phyloP scores from a whole-genome alignment of 176 grass and related monocot genomes.

The Zizania latifolia region DNA sequence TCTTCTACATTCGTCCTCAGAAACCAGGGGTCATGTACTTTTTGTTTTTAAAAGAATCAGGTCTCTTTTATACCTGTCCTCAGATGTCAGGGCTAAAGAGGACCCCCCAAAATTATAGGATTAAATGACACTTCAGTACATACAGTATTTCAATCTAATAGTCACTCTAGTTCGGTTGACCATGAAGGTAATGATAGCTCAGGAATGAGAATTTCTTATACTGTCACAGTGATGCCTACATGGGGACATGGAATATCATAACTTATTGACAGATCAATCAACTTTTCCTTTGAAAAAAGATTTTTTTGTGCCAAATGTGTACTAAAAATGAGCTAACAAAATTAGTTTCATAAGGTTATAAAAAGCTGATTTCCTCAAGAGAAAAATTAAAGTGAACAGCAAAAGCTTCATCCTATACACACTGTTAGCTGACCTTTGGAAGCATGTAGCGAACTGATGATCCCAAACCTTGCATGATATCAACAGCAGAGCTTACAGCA shows the following conservation, averaged over 20 bases:
- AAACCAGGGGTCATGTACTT: not conserved
- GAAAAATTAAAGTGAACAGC: not conserved
- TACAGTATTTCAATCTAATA: too few species aligned
- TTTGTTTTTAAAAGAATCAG: not conserved
- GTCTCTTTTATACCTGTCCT: too few species aligned
- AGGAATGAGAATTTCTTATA: too few species aligned
- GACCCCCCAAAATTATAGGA: too few species aligned
- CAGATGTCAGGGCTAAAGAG: too few species aligned
- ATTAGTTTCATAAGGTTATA: not conserved
- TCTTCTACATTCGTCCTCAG: not conserved
- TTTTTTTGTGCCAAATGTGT: not conserved
- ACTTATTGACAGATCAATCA: not conserved
- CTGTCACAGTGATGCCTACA: not conserved
- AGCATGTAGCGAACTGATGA: constrained; percentile 65
- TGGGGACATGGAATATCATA: not conserved
- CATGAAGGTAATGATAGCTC: too few species aligned
- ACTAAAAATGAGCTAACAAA: not conserved
- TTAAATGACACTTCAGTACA: too few species aligned
- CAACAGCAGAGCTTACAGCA: constrained; percentile 78
- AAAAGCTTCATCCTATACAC: not conserved
- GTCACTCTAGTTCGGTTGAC: too few species aligned
- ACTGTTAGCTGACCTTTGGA: constrained; percentile 60
- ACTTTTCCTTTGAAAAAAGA: not conserved
- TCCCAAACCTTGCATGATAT: constrained; percentile 88
- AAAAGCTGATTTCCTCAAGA: not conserved